Evolutionary conservation across 176 grass and related monocot genomes (phyloP).

Genomic region (Calamus simplicifolius): DNA sequence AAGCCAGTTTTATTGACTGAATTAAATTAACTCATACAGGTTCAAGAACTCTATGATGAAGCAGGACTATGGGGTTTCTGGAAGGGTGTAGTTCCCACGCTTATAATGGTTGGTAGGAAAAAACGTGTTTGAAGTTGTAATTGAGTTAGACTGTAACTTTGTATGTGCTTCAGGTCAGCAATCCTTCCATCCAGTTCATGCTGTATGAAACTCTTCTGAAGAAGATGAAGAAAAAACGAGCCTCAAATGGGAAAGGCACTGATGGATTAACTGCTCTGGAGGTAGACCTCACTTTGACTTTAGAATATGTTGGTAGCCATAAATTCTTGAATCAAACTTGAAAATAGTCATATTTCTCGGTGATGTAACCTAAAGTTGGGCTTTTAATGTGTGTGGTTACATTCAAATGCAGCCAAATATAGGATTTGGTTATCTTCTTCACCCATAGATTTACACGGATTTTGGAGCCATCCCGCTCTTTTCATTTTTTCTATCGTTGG

Average conservation of each 20-base stretch:
- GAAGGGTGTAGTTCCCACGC: conserved; percentile 86
- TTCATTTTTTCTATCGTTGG: too few relatives aligned
- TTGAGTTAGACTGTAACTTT: too few relatives aligned
- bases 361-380: not conserved
- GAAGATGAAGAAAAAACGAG: conserved; percentile 68
- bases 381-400: conserved; percentile 3
- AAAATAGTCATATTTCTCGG: too few relatives aligned
- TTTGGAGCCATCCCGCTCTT: too few relatives aligned
- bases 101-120: conserved; percentile 69
- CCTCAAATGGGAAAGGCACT: conserved; percentile 69
- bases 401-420: not conserved
- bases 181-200: conserved; percentile 98
- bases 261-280: conserved; percentile 76
- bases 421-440: too few relatives aligned
- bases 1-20: conserved; percentile 2
- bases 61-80: conserved; percentile 75
- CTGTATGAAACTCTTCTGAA: conserved; percentile 92
- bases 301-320: too few relatives aligned
- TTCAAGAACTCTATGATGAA: conserved; percentile 90
- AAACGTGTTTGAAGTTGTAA: too few relatives aligned
- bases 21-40: conserved; percentile 35
- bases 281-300: conserved; percentile 28
- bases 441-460: too few relatives aligned
- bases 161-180: conserved; percentile 51
- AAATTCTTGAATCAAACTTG: too few relatives aligned